phyloP scores from a whole-genome alignment of 1,284 basidiomycete genomes.

The Ceratobasidium theobromae region DNA sequence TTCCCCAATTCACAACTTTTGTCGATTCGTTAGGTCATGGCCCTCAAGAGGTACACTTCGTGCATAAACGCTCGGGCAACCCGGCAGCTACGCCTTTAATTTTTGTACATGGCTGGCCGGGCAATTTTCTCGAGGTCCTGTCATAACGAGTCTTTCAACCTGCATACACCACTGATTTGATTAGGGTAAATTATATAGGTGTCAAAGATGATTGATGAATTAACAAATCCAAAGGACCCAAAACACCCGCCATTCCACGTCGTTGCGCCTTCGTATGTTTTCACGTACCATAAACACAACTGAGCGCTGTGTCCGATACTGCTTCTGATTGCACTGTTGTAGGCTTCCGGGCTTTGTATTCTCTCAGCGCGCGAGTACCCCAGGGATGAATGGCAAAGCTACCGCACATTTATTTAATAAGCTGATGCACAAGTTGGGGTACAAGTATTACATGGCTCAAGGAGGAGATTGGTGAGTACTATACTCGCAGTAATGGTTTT shows the following conservation, averaged over 20 bases:
- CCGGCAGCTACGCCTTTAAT: slow-evolving; percentile 29
- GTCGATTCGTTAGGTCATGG: slow-evolving; percentile 25
- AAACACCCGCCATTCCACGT: slow-evolving; percentile 36
- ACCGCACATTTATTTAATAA: slow-evolving; percentile 35
- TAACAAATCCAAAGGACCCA: slow-evolving; percentile 33
- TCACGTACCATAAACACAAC: neutral
- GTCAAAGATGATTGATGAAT: slow-evolving; percentile 34
- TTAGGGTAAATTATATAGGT: slow-evolving; percentile 31
- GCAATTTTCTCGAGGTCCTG: slow-evolving; percentile 31
- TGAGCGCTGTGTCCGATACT: too few species aligned
- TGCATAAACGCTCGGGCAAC: slow-evolving; percentile 14
- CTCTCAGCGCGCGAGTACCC: slow-evolving; percentile 32
- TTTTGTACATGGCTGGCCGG: slow-evolving; percentile 32
- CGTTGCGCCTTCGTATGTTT: slow-evolving; percentile 35
- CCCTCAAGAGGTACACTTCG: slow-evolving; percentile 28
- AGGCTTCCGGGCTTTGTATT: slow-evolving; percentile 37
- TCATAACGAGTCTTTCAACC: neutral
- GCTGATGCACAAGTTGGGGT: slow-evolving; percentile 36
- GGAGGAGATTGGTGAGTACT: slow-evolving; percentile 37
- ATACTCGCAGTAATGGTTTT: neutral
- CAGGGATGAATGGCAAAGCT: slow-evolving; percentile 32
- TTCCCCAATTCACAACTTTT: slow-evolving; percentile 30
- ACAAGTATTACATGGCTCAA: slow-evolving; percentile 36
- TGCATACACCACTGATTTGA: neutral
- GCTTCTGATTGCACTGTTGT: neutral